Evolutionary conservation across 306 rosid species (phyloP), one percentile per base, ranked within the genome.

Genomic region (Rosa rugosa): DNA sequence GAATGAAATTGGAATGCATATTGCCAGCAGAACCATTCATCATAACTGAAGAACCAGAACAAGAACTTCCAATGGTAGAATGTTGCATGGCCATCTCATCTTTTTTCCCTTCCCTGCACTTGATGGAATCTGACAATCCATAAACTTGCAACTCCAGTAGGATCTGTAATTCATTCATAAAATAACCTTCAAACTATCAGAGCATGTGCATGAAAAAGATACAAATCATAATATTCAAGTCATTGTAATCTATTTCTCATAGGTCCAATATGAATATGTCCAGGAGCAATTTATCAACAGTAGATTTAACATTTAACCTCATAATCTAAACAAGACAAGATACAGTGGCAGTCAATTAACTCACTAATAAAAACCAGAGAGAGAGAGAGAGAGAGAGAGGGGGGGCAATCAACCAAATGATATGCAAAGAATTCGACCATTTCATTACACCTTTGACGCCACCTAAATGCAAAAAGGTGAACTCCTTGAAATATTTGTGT

Each of bases 81-180:
- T 72, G 50, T 67, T 76, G 85, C 18, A 25, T 1, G 50, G 41
- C 75, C 80, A 59, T 75, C 80, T 90, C 97, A 49, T 92, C 93
- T 72, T 86, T 92, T 86, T 88, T 93, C 81, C 90, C 94, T 34
- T 95, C 97, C 77, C 80, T 90, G 82, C 91, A 83, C 85, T 82
- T 93, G 78, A 85, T 83, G 62, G 93, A 91, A 85, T 95, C 98
- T 83, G 98, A 93, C 89, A 95, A 82, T 87, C 98, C 99, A 64
- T 93, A 93, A 60, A 93, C 94, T 93, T 95, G 99, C 86, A 95
- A 90, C 77, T 93, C 97, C 81, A 95, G 82, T 79, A 91, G 79
- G 85, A 89, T 81, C 99, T 95, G 99, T 47, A 71, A 68, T 77
- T 72, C 72, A 57, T 13, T 78, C 68, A 50, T 22, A 36, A 53